Conservation (phyloP, 805 yeast species). For the Myxozyma melibiosi region DNA sequence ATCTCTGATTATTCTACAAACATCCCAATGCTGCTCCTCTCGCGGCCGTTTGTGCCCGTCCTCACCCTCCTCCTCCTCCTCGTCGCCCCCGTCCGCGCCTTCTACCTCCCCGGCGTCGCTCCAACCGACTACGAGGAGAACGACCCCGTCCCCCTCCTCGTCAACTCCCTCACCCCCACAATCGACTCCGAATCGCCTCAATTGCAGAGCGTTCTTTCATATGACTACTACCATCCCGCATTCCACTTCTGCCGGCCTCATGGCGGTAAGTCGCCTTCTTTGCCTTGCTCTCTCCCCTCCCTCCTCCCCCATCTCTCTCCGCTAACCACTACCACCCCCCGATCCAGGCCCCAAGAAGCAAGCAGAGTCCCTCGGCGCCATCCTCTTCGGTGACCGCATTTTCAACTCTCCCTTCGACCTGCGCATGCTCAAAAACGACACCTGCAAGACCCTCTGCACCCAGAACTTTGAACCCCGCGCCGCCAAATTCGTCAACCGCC, state of each 20-base stretch:
- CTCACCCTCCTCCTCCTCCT: background rate
- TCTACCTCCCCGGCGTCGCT: slow-evolving; percentile 94
- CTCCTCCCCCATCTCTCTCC: background rate
- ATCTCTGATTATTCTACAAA: no score
- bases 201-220: slow-evolving; percentile 41
- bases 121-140: slow-evolving; percentile 83
- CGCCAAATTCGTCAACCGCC: slow-evolving; percentile 71
- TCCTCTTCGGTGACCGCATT: slow-evolving; percentile 93
- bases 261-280: slow-evolving; percentile 47
- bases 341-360: slow-evolving; percentile 52
- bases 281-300: background rate
- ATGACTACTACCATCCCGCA: slow-evolving; percentile 69
- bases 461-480: slow-evolving; percentile 62
- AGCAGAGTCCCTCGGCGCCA: slow-evolving; percentile 87
- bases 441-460: slow-evolving; percentile 70
- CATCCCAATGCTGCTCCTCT: no score
- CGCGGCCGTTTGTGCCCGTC: no score
- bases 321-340: background rate
- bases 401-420: slow-evolving; percentile 88
- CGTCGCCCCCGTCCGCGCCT: slow-evolving; percentile 48
- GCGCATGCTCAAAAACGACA: slow-evolving; percentile 70
- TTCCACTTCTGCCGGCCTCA: slow-evolving; percentile 83
- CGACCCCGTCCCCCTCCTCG: slow-evolving; percentile 74
- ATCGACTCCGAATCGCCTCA: slow-evolving; percentile 45
- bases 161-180: slow-evolving; percentile 88